Conservation (phyloP, 108 stramenopile genomes). For the Fistulifera pelliculosa region DNA sequence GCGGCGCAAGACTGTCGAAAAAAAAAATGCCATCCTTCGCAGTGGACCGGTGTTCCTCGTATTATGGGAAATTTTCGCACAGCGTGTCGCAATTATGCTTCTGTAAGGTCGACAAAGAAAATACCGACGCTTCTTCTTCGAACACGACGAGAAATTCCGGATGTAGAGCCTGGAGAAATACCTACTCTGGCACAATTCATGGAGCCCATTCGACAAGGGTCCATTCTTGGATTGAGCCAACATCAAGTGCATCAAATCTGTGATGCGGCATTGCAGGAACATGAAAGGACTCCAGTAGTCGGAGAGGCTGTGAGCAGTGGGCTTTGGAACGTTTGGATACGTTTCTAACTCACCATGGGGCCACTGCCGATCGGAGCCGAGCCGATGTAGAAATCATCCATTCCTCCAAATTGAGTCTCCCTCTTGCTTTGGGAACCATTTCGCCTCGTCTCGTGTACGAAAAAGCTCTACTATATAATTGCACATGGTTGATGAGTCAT, state of each 20-base stretch:
- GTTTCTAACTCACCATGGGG: constrained; percentile 37
- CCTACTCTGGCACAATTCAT: constrained; percentile 32
- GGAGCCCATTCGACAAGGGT: constrained; percentile 14
- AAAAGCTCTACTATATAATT: constrained; percentile 15
- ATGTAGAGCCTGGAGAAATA: constrained; percentile 21
- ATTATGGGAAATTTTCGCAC: constrained; percentile 65
- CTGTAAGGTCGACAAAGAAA: no score
- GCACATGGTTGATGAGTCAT: constrained; percentile 48
- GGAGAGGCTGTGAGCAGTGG: constrained; percentile 16
- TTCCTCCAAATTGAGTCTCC: constrained; percentile 33
- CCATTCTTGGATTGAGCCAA: constrained; percentile 10
- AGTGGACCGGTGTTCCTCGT: constrained; percentile 39
- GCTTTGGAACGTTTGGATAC: constrained; percentile 25
- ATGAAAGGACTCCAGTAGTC: not conserved
- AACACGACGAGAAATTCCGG: not conserved
- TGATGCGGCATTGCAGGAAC: not conserved
- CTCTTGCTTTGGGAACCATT: constrained; percentile 37
- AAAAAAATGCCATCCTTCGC: constrained; percentile 16
- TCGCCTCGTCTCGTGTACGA: constrained; percentile 36
- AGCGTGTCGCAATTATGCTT: constrained; percentile 25
- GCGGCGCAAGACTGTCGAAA: constrained; percentile 18
- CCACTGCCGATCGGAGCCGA: constrained; percentile 37
- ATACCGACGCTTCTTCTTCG: no score
- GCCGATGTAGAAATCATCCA: constrained; percentile 46
- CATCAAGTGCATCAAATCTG: not conserved